These are phyloP conservation scores for Capronia americana DNA, from an alignment of 2,329 filamentous ascomycete genomes.

Conservation along the genomic window DNA sequence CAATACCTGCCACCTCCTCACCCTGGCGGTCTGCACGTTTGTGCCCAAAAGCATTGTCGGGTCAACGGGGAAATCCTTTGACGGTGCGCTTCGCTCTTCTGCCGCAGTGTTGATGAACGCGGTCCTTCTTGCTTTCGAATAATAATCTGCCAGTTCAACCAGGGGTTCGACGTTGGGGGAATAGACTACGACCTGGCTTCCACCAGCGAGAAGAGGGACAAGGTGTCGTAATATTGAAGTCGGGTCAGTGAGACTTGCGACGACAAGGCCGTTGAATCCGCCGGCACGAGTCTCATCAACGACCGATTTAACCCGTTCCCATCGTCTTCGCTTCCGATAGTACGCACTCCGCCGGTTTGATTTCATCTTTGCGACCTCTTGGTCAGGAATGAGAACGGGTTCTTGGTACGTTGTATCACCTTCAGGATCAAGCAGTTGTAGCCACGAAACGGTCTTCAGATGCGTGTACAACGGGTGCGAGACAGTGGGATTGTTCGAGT, in stretches of 20 bases:
- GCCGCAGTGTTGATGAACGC: constrained; percentile 62
- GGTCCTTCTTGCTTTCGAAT: constrained; percentile 77
- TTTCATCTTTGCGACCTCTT: constrained; percentile 74
- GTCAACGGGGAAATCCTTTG: constrained; percentile 82
- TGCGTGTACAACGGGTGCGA: constrained; percentile 80
- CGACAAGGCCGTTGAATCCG: constrained; percentile 80
- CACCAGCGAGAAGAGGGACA: constrained; percentile 81
- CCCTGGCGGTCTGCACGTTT: constrained; percentile 78
- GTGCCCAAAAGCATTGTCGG: constrained; percentile 82
- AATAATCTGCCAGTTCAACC: constrained; percentile 77
- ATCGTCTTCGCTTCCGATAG: constrained; percentile 85
- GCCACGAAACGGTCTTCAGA: constrained; percentile 85
- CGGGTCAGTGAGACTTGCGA: constrained; percentile 83
- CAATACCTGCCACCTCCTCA: constrained; percentile 85
- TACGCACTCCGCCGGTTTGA: constrained; percentile 82
- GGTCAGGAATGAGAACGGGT: constrained; percentile 65
- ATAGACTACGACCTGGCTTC: constrained; percentile 85
- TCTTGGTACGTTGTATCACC: constrained; percentile 76
- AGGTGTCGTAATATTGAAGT: constrained; percentile 74
- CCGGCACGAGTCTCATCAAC: constrained; percentile 77
- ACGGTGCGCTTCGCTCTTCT: constrained; percentile 41
- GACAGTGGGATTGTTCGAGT: constrained; percentile 67
- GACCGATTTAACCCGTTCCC: constrained; percentile 73
- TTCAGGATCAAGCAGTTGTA: constrained; percentile 81
- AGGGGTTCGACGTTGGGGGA: constrained; percentile 80